Evolutionary conservation across 257 asterid genomes (phyloP).

Genomic region (Petunia axillaris): DNA sequence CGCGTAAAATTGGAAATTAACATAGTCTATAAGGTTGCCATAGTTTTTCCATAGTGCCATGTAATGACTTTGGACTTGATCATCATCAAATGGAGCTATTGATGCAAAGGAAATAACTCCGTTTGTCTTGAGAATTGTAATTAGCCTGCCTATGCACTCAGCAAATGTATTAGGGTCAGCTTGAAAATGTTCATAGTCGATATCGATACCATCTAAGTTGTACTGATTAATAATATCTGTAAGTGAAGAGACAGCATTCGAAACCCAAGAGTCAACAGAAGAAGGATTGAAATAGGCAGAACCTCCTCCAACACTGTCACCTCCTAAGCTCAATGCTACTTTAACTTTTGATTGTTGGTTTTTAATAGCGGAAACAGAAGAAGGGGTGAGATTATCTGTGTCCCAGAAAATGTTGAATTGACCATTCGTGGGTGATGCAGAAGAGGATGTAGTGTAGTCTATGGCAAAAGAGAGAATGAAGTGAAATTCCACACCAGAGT

Average conservation of each 20-base stretch:
- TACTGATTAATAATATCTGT: constrained; percentile 53
- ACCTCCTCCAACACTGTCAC: constrained; percentile 57
- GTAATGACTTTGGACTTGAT: constrained; percentile 66
- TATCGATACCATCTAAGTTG: constrained; percentile 67
- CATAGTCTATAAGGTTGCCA: constrained; percentile 58
- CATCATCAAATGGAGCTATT: constrained; percentile 76
- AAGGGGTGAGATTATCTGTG: constrained; percentile 58
- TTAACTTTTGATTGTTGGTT: constrained; percentile 55
- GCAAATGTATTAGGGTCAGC: constrained; percentile 53
- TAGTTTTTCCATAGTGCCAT: constrained; percentile 63
- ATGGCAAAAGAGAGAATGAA: constrained; percentile 86
- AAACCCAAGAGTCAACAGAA: constrained; percentile 59
- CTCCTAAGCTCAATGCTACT: constrained; percentile 67
- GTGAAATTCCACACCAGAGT: constrained; percentile 68
- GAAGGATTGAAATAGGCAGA: constrained; percentile 61
- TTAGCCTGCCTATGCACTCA: constrained; percentile 53
- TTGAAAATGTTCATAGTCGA: constrained; percentile 77
- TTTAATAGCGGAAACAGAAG: constrained; percentile 54
- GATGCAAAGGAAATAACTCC: constrained; percentile 69
- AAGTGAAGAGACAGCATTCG: constrained; percentile 73
- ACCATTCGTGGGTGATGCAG: constrained; percentile 68
- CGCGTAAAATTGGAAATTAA: constrained; percentile 82
- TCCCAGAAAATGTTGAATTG: constrained; percentile 77
- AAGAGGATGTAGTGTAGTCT: constrained; percentile 67
- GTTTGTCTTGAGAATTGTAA: constrained; percentile 51